Conservation (phyloP, 106 monocot species). For the Dendrobium chrysotoxum region DNA sequence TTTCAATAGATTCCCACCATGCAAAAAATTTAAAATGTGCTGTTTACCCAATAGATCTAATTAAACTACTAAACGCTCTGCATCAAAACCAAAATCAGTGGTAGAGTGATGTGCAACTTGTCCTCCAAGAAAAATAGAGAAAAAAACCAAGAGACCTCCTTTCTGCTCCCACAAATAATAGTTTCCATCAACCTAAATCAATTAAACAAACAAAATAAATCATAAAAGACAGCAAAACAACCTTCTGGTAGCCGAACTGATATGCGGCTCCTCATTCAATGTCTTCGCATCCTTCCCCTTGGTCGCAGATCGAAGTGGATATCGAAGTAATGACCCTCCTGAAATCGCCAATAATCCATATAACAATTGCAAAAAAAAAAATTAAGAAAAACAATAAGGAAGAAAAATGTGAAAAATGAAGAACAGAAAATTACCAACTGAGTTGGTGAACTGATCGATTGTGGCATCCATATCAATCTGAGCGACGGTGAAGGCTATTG, state of each 20-base stretch:
- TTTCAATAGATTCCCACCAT: too few relatives aligned
- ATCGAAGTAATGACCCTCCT: constrained; percentile 29
- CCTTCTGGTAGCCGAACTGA: constrained; percentile 15
- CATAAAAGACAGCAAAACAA: not conserved
- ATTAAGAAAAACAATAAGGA: not conserved
- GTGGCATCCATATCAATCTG: not conserved
- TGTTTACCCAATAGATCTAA: too few relatives aligned
- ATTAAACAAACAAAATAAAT: too few relatives aligned
- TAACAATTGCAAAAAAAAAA: not conserved
- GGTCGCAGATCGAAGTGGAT: constrained; percentile 32
- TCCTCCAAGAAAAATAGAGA: too few relatives aligned
- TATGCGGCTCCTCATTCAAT: not conserved
- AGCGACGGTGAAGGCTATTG: not conserved
- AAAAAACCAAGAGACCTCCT: too few relatives aligned
- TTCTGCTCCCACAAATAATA: too few relatives aligned
- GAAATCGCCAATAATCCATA: not conserved
- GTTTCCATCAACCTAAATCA: too few relatives aligned
- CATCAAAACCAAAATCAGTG: too few relatives aligned
- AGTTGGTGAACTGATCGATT: not conserved
- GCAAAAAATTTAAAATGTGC: too few relatives aligned
- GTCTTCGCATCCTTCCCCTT: constrained; percentile 23
- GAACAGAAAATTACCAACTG: not conserved
- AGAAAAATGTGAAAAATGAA: not conserved
- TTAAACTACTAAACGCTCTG: too few relatives aligned
- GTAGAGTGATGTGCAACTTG: too few relatives aligned